These are phyloP conservation scores for Kodamaea laetipori DNA, from an alignment of 805 yeast species.

Conservation along the genomic window DNA sequence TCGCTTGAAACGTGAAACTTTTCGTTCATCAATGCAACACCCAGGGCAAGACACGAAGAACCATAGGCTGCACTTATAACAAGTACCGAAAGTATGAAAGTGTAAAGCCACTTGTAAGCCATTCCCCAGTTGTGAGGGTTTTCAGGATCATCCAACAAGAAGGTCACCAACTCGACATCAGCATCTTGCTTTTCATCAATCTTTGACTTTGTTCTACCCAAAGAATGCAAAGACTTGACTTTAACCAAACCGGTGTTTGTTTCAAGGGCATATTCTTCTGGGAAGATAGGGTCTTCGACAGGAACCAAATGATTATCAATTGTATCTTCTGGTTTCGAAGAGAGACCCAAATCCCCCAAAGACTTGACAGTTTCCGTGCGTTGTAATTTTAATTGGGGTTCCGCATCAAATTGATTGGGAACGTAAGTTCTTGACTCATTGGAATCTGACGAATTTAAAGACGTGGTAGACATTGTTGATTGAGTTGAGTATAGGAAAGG, in stretches of 20 bases:
- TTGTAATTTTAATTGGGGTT: neutral
- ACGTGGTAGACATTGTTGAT: no score
- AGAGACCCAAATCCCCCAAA: conserved; percentile 60
- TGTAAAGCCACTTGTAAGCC: conserved; percentile 60
- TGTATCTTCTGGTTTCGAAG: conserved; percentile 49
- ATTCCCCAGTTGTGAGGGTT: conserved; percentile 86
- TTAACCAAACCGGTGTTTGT: conserved; percentile 88
- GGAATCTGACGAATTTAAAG: no score
- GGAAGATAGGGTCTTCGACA: conserved; percentile 71
- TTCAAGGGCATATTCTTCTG: conserved; percentile 88
- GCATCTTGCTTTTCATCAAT: conserved; percentile 49
- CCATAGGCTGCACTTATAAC: conserved; percentile 94
- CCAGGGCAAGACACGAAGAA: conserved; percentile 87
- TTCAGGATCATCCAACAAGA: conserved; percentile 74
- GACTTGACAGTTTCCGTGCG: conserved; percentile 74
- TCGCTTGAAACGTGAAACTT: conserved; percentile 71
- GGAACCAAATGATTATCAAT: conserved; percentile 51
- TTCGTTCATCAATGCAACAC: conserved; percentile 64
- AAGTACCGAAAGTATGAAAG: conserved; percentile 64
- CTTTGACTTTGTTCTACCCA: conserved; percentile 53
- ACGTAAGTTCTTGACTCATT: no score
- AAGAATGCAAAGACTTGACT: conserved; percentile 62
- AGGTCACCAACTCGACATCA: conserved; percentile 83
- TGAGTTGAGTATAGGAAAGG: no score
- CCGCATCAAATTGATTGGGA: neutral